These are phyloP conservation scores for Coemansia sp. DNA, from an alignment of 192 early-diverging fungal genomes.

Conservation along the genomic window DNA sequence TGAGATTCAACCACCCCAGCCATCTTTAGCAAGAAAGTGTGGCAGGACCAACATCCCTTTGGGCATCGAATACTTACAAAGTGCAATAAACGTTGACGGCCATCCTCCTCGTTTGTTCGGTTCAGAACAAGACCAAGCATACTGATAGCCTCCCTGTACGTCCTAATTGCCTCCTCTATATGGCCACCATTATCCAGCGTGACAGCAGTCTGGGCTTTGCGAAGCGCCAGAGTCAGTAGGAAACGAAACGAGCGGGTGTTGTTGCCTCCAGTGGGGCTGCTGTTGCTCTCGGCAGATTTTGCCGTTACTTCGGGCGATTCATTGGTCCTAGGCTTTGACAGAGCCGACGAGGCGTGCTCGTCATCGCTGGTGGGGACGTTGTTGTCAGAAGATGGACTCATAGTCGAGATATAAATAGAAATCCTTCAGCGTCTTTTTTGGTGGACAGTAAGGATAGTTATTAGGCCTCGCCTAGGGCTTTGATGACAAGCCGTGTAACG, in stretches of 20 bases:
- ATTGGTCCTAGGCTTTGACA: background rate
- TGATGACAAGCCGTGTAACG: too few relatives aligned
- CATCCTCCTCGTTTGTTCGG: slow-evolving; percentile 52
- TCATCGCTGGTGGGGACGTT: background rate
- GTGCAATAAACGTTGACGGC: slow-evolving; percentile 53
- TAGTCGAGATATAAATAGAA: background rate
- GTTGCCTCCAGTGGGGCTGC: slow-evolving; percentile 28
- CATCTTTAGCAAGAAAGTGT: background rate
- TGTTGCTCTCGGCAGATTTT: background rate
- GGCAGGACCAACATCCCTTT: background rate
- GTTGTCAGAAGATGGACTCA: slow-evolving; percentile 1
- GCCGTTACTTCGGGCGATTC: background rate
- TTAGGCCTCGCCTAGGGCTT: too few relatives aligned
- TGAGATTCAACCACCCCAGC: background rate
- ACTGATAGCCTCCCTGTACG: slow-evolving; percentile 58
- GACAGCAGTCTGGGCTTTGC: slow-evolving; percentile 56
- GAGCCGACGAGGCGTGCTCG: background rate
- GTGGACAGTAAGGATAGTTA: too few relatives aligned
- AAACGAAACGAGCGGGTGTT: slow-evolving; percentile 59
- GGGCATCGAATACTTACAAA: slow-evolving; percentile 43
- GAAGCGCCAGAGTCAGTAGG: slow-evolving; percentile 51
- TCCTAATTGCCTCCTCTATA: slow-evolving; percentile 52
- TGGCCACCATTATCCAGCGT: slow-evolving; percentile 52
- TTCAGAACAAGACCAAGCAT: slow-evolving; percentile 55
- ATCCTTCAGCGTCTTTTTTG: too few relatives aligned